These are phyloP conservation scores for Lupinus albus DNA, from an alignment of 306 rosid genomes.

Conservation along the genomic window DNA sequence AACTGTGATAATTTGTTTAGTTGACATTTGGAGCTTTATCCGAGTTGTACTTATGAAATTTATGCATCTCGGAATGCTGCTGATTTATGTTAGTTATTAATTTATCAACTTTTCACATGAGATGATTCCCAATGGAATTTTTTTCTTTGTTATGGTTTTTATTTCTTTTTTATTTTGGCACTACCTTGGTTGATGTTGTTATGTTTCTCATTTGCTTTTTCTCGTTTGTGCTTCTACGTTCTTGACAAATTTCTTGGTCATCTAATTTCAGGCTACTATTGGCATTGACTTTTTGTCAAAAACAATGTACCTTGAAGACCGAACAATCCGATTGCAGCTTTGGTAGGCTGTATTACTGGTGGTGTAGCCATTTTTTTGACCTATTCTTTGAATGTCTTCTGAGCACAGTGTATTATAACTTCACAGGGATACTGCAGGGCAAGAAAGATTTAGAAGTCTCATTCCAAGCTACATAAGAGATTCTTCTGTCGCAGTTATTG, in stretches of 20 bases:
- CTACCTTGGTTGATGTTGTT: no score
- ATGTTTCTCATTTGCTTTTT: background rate
- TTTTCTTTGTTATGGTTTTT: background rate
- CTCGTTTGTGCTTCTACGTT: constrained; percentile 5
- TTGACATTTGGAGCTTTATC: background rate
- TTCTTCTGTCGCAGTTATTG: constrained; percentile 77
- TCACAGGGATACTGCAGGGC: constrained; percentile 77
- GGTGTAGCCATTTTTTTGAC: background rate
- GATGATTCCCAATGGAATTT: no score
- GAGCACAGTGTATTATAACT: background rate
- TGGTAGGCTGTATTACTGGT: constrained; percentile 51
- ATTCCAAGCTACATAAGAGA: constrained; percentile 90
- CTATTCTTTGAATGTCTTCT: constrained; percentile 6
- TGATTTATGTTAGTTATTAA: background rate
- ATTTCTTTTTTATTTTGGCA: background rate
- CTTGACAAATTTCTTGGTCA: constrained; percentile 27
- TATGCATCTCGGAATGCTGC: constrained; percentile 3
- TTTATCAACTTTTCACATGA: background rate
- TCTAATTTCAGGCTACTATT: constrained; percentile 69
- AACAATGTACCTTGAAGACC: constrained; percentile 89
- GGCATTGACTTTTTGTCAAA: constrained; percentile 83
- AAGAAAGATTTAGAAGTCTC: constrained; percentile 50
- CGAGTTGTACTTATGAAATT: background rate
- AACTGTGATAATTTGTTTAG: background rate
- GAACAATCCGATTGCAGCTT: constrained; percentile 85